Evolutionary conservation across 306 rosid species (phyloP).

Genomic region (Castanea crenata): DNA sequence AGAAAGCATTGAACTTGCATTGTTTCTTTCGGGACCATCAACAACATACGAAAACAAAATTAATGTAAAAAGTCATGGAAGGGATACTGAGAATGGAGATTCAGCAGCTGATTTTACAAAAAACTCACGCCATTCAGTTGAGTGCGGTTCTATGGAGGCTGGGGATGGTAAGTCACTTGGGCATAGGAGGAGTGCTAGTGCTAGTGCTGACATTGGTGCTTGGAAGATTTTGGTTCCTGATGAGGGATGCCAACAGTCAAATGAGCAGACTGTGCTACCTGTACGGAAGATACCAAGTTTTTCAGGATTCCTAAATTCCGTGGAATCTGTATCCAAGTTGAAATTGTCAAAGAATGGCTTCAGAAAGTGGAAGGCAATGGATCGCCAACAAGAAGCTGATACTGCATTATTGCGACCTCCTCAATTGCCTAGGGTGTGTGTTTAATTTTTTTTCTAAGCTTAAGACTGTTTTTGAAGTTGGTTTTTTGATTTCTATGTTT

Average conservation of each 20-base stretch:
- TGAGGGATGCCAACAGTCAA: slow-evolving; percentile 31
- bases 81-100: slow-evolving; percentile 37
- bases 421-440: slow-evolving; percentile 60
- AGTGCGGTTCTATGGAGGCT: slow-evolving; percentile 29
- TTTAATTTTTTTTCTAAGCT: slow-evolving; percentile 20
- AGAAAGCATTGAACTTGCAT: slow-evolving; percentile 75
- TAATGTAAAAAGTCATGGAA: slow-evolving; percentile 12
- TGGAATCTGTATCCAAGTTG: slow-evolving; percentile 64
- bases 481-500: background rate
- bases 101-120: slow-evolving; percentile 26
- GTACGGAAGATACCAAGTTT: slow-evolving; percentile 84
- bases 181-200: slow-evolving; percentile 94
- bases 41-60: slow-evolving; percentile 20
- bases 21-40: slow-evolving; percentile 68
- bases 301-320: slow-evolving; percentile 68
- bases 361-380: slow-evolving; percentile 66
- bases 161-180: slow-evolving; percentile 53
- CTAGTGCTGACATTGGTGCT: slow-evolving; percentile 70
- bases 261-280: slow-evolving; percentile 37
- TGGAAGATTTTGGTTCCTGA: slow-evolving; percentile 80
- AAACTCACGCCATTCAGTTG: slow-evolving; percentile 34
- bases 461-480: background rate
- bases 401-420: slow-evolving; percentile 41
- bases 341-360: slow-evolving; percentile 80
- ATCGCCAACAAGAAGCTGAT: slow-evolving; percentile 48